Evolutionary conservation across 2,329 filamentous ascomycete species (phyloP), one percentile per base, ranked within the genome.

Genomic region (Ploettnerulaceae sp.): DNA sequence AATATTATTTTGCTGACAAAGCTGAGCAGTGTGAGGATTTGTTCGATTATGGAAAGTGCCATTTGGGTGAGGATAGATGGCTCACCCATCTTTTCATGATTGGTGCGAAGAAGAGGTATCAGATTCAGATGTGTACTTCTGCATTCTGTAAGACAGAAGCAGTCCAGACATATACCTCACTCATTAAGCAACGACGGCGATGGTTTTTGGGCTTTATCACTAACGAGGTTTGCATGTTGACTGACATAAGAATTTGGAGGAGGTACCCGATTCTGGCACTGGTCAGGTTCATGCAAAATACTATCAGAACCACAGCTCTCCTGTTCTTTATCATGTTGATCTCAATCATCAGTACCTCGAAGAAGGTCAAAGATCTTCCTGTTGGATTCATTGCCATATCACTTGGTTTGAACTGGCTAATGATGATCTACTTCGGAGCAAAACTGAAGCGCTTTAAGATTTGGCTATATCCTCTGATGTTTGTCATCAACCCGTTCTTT

Each of bases 31-130:
- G 89, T 61, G 88, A 95, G 50, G 91, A 97, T 66, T 74, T 97
- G 9, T 98, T 98, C 63, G 91, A 98, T 64, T 97, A 91, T 63
- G 89, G 88, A 47, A 97, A 97, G 69, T 90, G 87, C 60, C 90
- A 97, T 69, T 69, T 97, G 33, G 93, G 93, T 29, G 93, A 97
- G 67, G 93, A 98, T 67, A 79, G 91, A 53, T 97, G 91, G 90
- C 76, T 97, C 47, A 98, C 91, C 1, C 93, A 98, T 71, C 76
- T 98, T 48, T 96, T 98, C 74, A 98, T 98, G 93, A 93, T 97
- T 61, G 90, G 89, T 18, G 90, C 91, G 34, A 88, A 89, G 70
- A 82, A 94, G 65, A 79, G 87, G 31, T 94, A 95, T 66, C 93
- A 97, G 67, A 96, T 97, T 52, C 89, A 95, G 68, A 91, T 97